Evolutionary conservation across 192 early-diverging fungal species (phyloP).

Genomic region (Backusella sp.): DNA sequence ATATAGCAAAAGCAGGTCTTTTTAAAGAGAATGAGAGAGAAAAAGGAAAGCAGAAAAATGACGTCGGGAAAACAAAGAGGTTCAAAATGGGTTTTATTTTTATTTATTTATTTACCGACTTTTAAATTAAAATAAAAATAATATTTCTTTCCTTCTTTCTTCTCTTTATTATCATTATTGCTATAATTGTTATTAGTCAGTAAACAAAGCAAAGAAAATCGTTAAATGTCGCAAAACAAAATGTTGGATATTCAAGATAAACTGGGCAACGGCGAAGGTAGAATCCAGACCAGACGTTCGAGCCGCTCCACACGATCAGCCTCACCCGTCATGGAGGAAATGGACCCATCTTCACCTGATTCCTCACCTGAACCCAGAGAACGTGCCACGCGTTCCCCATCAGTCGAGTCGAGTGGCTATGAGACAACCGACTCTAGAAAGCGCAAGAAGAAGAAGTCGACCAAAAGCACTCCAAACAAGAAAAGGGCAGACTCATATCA

Average conservation of each 20-base stretch:
- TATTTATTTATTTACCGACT: neutral
- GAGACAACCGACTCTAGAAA: neutral
- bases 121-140: neutral
- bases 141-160: neutral
- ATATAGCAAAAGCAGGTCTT: too few species aligned
- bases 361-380: constrained; percentile 11
- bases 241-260: neutral
- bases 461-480: constrained; percentile 4
- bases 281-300: constrained; percentile 8
- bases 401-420: constrained; percentile 17
- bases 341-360: neutral
- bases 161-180: neutral
- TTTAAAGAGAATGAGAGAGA: too few species aligned
- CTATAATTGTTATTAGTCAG: neutral
- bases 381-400: constrained; percentile 22
- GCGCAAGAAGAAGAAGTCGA: constrained; percentile 6
- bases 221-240: neutral
- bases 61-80: neutral
- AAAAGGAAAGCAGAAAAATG: neutral
- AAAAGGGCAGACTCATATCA: constrained; percentile 14
- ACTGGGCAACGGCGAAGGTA: neutral
- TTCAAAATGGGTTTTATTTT: neutral
- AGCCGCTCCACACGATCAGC: constrained; percentile 19
- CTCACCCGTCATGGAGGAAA: constrained; percentile 13
- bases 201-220: neutral